phyloP scores from a whole-genome alignment of 2,329 filamentous ascomycete species.

The Verticillium tricorpus region DNA sequence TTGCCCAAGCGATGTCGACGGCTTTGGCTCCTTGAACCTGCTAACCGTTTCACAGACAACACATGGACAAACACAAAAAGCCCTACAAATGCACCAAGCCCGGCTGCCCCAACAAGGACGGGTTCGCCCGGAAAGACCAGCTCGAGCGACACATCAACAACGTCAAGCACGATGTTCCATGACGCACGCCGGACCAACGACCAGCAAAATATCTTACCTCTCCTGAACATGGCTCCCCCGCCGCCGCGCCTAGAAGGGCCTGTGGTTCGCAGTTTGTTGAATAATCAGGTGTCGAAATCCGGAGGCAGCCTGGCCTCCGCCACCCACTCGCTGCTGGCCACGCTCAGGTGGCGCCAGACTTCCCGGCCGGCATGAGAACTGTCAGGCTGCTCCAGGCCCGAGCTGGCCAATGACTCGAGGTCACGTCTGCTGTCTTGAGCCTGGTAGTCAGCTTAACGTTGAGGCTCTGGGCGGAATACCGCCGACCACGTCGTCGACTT shows the following conservation, averaged over 20 bases:
- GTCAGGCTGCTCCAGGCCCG: not conserved
- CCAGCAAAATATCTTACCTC: not conserved
- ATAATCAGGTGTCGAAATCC: not conserved
- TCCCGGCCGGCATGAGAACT: not conserved
- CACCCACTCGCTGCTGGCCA: not conserved
- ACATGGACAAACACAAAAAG: slow-evolving; percentile 38
- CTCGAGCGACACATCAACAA: slow-evolving; percentile 35
- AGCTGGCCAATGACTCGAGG: not conserved
- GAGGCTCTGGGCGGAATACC: not conserved
- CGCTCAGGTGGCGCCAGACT: not conserved
- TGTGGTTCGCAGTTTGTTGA: not conserved
- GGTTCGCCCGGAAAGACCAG: slow-evolving; percentile 36
- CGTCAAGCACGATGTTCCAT: slow-evolving; percentile 26
- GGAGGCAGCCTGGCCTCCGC: not conserved
- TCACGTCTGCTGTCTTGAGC: not conserved
- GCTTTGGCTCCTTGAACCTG: not conserved
- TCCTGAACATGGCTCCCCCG: not conserved
- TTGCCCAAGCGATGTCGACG: slow-evolving; percentile 13
- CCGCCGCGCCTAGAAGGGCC: too few species aligned
- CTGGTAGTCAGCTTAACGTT: not conserved
- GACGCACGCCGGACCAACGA: not conserved
- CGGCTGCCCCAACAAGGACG: slow-evolving; percentile 36
- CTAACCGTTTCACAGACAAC: slow-evolving; percentile 25
- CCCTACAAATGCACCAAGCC: slow-evolving; percentile 33
- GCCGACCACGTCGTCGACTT: not conserved